These are phyloP conservation scores for Aspergillus fumigatus DNA, from an alignment of 2,329 filamentous ascomycete genomes.

Conservation along the genomic window DNA sequence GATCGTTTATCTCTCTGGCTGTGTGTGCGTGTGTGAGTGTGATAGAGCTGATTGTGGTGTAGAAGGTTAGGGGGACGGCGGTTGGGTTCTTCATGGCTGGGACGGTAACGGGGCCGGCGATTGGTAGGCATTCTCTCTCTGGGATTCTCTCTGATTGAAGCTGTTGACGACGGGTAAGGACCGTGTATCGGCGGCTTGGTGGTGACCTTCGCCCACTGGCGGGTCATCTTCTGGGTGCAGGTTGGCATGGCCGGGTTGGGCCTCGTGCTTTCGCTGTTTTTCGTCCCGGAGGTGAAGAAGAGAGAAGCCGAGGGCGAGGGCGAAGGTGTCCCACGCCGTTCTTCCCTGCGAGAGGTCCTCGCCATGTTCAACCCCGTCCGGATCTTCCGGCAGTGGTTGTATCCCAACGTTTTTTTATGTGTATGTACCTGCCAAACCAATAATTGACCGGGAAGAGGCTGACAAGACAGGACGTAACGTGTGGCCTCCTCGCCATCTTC, in stretches of 20 bases:
- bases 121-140: conserved; percentile 27
- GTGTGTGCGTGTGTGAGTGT: too few species aligned
- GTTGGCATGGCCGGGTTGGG: conserved; percentile 61
- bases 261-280: conserved; percentile 56
- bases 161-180: conserved; percentile 16
- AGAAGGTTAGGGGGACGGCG: conserved; percentile 39
- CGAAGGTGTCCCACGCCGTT: neutral
- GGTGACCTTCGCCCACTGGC: conserved; percentile 69
- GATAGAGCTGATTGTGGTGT: conserved; percentile 7
- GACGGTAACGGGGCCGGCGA: conserved; percentile 40
- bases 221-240: conserved; percentile 75
- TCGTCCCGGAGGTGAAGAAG: conserved; percentile 64
- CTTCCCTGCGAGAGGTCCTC: conserved; percentile 34
- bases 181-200: conserved; percentile 70
- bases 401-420: conserved; percentile 63
- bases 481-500: conserved; percentile 60
- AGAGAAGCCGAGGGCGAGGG: conserved; percentile 46
- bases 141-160: too few species aligned
- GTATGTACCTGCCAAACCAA: conserved; percentile 43
- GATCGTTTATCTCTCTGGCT: too few species aligned
- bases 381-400: conserved; percentile 57
- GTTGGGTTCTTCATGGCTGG: conserved; percentile 43
- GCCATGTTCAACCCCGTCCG: conserved; percentile 59
- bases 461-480: conserved; percentile 30
- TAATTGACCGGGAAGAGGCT: conserved; percentile 28